phyloP scores from a whole-genome alignment of 1,284 basidiomycete genomes.

The Pseudozyma pruni region DNA sequence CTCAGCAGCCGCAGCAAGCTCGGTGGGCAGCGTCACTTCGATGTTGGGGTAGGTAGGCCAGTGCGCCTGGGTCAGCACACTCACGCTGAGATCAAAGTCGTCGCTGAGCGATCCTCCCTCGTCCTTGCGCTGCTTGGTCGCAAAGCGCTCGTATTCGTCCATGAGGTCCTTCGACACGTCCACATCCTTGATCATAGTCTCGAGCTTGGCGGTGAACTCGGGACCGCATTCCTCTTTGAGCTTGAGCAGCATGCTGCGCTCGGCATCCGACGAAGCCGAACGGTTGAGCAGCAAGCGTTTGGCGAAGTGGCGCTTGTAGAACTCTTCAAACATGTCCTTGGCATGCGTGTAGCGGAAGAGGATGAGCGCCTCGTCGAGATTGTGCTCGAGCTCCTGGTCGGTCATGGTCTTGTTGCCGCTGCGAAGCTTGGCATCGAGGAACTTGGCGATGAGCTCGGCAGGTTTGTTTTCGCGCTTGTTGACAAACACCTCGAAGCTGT shows the following conservation, averaged over 20 bases:
- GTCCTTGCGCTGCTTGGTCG: constrained; percentile 64
- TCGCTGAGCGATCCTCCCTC: constrained; percentile 7
- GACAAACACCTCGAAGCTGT: constrained; percentile 84
- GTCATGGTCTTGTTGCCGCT: constrained; percentile 80
- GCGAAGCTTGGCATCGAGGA: constrained; percentile 85
- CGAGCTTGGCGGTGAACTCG: constrained; percentile 82
- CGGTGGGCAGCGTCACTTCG: constrained; percentile 47
- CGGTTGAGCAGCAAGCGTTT: constrained; percentile 86
- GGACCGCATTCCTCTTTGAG: constrained; percentile 91
- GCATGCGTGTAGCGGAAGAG: constrained; percentile 82
- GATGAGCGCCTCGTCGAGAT: constrained; percentile 80
- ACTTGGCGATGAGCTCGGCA: constrained; percentile 93
- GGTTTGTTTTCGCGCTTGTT: constrained; percentile 84
- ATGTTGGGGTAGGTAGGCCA: constrained; percentile 71
- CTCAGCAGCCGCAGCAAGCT: constrained; percentile 36
- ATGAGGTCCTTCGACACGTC: constrained; percentile 78
- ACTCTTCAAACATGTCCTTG: constrained; percentile 75
- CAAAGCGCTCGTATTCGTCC: constrained; percentile 70
- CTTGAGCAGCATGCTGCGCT: constrained; percentile 86
- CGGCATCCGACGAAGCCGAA: constrained; percentile 90
- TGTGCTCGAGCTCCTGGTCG: constrained; percentile 77
- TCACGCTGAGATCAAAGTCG: constrained; percentile 71
- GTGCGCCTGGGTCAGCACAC: constrained; percentile 72
- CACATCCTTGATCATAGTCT: constrained; percentile 89
- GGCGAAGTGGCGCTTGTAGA: constrained; percentile 89